Percentiles rank a stretch among this genome's conserved stretches.
Evolutionary conservation across 208 protist genomes (phyloP).

Genomic region (Vickermania ingenoplastis): DNA sequence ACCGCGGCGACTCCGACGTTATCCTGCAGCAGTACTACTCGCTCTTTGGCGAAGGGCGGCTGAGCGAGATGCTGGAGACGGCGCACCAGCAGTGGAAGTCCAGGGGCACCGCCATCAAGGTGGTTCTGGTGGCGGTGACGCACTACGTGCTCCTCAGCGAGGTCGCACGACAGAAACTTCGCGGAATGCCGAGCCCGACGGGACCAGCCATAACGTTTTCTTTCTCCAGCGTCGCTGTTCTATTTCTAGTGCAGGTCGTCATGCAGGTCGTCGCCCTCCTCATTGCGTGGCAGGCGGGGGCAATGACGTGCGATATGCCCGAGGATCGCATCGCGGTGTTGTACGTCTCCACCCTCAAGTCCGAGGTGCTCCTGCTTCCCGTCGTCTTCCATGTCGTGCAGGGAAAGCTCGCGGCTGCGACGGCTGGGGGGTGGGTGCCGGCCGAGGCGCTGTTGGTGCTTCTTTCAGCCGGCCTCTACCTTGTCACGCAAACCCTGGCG

Average conservation of each 20-base stretch:
- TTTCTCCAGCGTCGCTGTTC: background rate
- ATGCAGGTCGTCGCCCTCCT: slow-evolving; percentile 3
- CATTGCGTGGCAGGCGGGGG: slow-evolving; percentile 6
- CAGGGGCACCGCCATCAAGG: slow-evolving; percentile 7
- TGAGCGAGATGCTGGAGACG: background rate
- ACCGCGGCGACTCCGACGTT: background rate
- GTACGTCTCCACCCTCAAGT: slow-evolving; percentile 17
- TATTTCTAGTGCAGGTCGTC: slow-evolving; percentile 6
- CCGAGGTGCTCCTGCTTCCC: slow-evolving; percentile 17
- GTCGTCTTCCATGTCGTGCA: slow-evolving; percentile 15
- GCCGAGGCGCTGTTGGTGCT: slow-evolving; percentile 10
- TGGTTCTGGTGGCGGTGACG: slow-evolving; percentile 3
- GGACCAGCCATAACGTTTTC: background rate
- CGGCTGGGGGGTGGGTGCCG: slow-evolving; percentile 5
- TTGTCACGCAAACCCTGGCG: background rate
- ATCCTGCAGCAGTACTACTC: background rate
- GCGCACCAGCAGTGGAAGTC: background rate
- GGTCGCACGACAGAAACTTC: background rate
- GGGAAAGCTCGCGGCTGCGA: slow-evolving; percentile 5
- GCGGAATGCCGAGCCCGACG: background rate
- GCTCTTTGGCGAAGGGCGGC: background rate
- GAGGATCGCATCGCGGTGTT: slow-evolving; percentile 26
- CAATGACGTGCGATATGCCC: slow-evolving; percentile 1
- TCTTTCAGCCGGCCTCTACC: slow-evolving; percentile 8
- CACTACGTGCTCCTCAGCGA: background rate